Conservation (phyloP, 192 early-diverging fungal species). For the Oehlia diaphana region DNA sequence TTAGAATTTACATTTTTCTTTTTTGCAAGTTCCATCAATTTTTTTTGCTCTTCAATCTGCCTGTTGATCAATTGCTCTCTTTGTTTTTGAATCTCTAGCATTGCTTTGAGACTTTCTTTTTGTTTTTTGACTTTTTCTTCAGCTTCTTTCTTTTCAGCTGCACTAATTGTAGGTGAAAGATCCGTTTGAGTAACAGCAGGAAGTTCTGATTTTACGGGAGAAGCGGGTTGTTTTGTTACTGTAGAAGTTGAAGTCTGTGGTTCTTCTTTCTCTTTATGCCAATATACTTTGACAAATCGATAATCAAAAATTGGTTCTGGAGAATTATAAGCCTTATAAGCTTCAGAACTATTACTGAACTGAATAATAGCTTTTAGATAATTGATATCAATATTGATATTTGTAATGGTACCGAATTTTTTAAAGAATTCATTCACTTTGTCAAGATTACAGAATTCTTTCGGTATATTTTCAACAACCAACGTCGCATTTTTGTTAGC, state of each 20-base stretch:
- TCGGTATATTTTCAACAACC: constrained; percentile 77
- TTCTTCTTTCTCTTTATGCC: constrained; percentile 51
- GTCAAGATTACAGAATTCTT: constrained; percentile 63
- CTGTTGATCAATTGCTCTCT: constrained; percentile 56
- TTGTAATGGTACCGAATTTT: constrained; percentile 72
- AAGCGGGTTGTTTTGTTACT: constrained; percentile 31
- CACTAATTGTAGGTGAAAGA: constrained; percentile 42
- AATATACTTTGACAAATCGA: constrained; percentile 86
- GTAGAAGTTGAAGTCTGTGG: constrained; percentile 26
- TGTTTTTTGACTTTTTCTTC: constrained; percentile 53
- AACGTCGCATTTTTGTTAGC: constrained; percentile 52
- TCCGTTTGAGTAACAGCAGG: constrained; percentile 37
- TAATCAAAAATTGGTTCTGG: constrained; percentile 84
- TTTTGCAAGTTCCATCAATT: constrained; percentile 52
- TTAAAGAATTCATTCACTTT: constrained; percentile 79
- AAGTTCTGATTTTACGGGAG: constrained; percentile 32
- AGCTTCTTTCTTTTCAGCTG: constrained; percentile 44
- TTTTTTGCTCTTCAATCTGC: constrained; percentile 67
- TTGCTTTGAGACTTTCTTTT: constrained; percentile 49
- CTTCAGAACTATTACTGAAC: constrained; percentile 62
- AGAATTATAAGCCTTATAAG: constrained; percentile 65
- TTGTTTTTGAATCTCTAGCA: constrained; percentile 57
- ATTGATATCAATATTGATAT: constrained; percentile 65
- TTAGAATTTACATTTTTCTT: constrained; percentile 50
- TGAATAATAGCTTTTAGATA: constrained; percentile 62